Evolutionary conservation across 129 eudicot species (phyloP), one percentile per base, ranked within the genome.

Genomic region (Escallonia rubra): DNA sequence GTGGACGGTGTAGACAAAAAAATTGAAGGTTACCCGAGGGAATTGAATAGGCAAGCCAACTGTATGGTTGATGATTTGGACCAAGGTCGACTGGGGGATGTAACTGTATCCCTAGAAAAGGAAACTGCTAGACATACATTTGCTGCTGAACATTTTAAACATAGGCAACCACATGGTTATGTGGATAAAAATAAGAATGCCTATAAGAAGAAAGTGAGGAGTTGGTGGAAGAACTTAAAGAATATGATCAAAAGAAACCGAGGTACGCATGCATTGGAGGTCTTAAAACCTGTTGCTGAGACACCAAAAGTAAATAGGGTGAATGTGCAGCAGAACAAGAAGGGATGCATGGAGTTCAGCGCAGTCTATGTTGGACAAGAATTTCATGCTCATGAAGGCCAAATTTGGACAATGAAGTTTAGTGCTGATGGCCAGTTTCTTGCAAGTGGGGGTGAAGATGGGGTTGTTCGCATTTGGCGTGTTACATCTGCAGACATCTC

Each of bases 361-460:
- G 81, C 79, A 2, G 65, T 85, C 11, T 81, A 70, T 72, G 34
- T 57, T n/a, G 77, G 69, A 51, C 86, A 85, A 73, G 84, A 78
- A 60, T 58, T 85, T n/a, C 74, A 56, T 44, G 91, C 85, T 43
- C 91, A 85, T 54, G 16, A 73, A 34, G 91, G 85, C 7, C 52
- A 69, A 3, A 75, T 81, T 58, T 66, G 87, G 82, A 61, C 84
- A 6, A 75, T 81, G 84, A 85, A 81, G 53, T 81, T 85, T 65
- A 85, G 90, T 47, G 84, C 90, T 7, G 82, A 85, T 66, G 87
- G 90, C 4, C 70, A 75, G 62, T 81, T 71, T 73, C 69, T 78
- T 43, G 90, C 87, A 2, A 81, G 84, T 70, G 87, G 82, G 6
- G 87, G 91, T 38, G 84, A 75, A 73, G 91, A 85, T 72, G 87